Percentiles rank a stretch among this genome's conserved stretches.
phyloP scores from a whole-genome alignment of 177 flowering plant species.

The Tripterygium wilfordii region DNA sequence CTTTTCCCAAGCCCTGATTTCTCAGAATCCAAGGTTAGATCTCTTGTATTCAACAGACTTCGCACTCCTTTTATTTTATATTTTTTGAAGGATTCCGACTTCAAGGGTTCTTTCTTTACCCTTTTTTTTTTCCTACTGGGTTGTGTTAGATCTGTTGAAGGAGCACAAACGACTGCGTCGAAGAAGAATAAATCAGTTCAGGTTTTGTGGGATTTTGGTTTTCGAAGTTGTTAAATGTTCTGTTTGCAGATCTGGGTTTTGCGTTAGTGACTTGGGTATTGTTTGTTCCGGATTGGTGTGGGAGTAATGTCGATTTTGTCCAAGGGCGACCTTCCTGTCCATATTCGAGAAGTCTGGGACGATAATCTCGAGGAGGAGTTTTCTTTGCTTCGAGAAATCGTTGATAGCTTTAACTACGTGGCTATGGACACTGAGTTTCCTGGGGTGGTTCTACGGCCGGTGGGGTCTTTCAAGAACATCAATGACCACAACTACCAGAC shows the following conservation, averaged over 20 bases:
- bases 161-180: no score
- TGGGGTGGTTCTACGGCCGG: constrained; percentile 46
- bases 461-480: constrained; percentile 42
- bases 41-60: no score
- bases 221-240: neutral
- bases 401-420: constrained; percentile 36
- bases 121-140: no score
- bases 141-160: no score
- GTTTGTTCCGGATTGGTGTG: neutral
- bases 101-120: no score
- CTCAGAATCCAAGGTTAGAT: neutral
- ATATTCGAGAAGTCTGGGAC: constrained; percentile 61
- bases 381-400: constrained; percentile 47
- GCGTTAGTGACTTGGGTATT: neutral
- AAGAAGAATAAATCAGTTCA: no score
- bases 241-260: constrained; percentile 2
- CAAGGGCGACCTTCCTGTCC: constrained; percentile 41
- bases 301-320: constrained; percentile 20
- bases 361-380: constrained; percentile 59
- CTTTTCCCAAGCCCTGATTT: neutral
- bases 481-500: constrained; percentile 48
- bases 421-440: constrained; percentile 70
- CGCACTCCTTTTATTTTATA: no score
- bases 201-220: constrained; percentile 4
- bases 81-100: no score